Conservation (phyloP, 129 eudicot genomes). For the Artemisia annua region DNA sequence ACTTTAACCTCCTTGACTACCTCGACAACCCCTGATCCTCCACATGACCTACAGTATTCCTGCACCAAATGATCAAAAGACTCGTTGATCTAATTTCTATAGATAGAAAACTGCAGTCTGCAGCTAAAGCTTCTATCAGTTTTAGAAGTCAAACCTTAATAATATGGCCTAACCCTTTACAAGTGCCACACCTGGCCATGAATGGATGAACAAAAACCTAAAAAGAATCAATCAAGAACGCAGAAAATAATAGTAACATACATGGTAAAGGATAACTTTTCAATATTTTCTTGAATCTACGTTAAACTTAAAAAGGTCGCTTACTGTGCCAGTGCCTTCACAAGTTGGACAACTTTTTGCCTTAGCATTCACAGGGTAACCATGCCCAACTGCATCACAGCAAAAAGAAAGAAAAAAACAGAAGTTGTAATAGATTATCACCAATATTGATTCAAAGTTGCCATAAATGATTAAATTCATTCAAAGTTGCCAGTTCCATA, state of each 20-base stretch:
- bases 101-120: background rate
- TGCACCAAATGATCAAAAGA: conserved; percentile 32
- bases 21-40: conserved; percentile 74
- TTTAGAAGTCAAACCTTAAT: conserved; percentile 54
- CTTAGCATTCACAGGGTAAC: conserved; percentile 70
- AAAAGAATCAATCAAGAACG: conserved; percentile 18
- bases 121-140: conserved; percentile 10
- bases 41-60: conserved; percentile 72
- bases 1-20: conserved; percentile 75
- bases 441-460: too few species aligned
- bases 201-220: conserved; percentile 93
- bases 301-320: conserved; percentile 23
- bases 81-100: background rate
- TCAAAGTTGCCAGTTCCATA: background rate
- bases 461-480: background rate
- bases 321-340: conserved; percentile 74
- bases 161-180: conserved; percentile 78
- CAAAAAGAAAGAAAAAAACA: conserved; percentile 5
- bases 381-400: conserved; percentile 67
- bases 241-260: background rate
- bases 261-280: background rate
- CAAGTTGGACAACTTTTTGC: conserved; percentile 71
- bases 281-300: conserved; percentile 4
- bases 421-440: background rate
- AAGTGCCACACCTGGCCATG: conserved; percentile 65